phyloP scores from a whole-genome alignment of 164 flowering plant genomes.

The Euptelea pleiosperma region DNA sequence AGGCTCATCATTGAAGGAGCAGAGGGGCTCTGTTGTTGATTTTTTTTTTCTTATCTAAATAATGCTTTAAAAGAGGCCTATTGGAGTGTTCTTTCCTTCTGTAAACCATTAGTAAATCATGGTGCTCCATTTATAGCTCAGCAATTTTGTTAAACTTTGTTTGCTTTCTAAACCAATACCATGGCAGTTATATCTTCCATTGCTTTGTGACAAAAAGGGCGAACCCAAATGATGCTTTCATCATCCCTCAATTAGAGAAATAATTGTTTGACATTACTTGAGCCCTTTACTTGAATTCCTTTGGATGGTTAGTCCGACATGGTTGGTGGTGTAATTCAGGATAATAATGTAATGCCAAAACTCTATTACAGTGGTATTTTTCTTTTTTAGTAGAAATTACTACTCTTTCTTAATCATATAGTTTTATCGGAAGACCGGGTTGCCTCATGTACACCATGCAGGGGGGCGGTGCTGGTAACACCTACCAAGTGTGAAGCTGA shows the following conservation, averaged over 20 bases:
- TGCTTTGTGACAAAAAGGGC: not conserved
- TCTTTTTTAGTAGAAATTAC: too few relatives aligned
- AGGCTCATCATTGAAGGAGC: slow-evolving; percentile 40
- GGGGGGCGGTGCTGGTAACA: too few relatives aligned
- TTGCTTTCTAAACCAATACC: not conserved
- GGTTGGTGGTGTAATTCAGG: too few relatives aligned
- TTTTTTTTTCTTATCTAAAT: not conserved
- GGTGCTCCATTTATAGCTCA: not conserved
- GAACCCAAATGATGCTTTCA: not conserved
- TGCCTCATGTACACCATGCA: too few relatives aligned
- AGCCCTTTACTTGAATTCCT: too few relatives aligned
- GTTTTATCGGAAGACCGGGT: too few relatives aligned
- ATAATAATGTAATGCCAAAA: too few relatives aligned
- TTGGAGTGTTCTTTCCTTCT: not conserved
- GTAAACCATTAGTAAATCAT: not conserved
- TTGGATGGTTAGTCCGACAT: too few relatives aligned
- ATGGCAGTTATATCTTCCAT: not conserved
- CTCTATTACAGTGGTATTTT: too few relatives aligned
- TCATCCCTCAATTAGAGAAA: not conserved
- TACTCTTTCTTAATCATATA: too few relatives aligned
- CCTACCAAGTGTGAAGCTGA: too few relatives aligned
- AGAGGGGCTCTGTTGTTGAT: slow-evolving; percentile 3
- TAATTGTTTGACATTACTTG: not conserved
- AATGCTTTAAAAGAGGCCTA: not conserved
- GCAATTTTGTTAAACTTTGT: not conserved